Evolutionary conservation across 2,329 filamentous ascomycete species (phyloP).

Genomic region (Calonectria pseudoreteaudii): DNA sequence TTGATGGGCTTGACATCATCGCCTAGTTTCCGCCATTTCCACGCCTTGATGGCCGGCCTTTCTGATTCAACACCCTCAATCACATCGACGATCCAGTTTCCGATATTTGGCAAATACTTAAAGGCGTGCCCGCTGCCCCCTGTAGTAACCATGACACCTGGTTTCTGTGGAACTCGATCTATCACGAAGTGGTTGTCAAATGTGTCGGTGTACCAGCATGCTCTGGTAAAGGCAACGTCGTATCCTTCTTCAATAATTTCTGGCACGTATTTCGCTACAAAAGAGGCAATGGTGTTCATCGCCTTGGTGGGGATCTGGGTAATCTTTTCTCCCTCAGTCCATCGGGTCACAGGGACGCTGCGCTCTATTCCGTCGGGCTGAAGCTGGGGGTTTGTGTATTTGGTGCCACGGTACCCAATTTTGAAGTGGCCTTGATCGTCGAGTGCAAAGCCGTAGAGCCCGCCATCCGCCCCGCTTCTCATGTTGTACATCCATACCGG

Average conservation of each 20-base stretch:
- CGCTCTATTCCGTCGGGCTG: conserved; percentile 52
- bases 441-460: conserved; percentile 61
- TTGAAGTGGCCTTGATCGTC: conserved; percentile 58
- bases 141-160: conserved; percentile 70
- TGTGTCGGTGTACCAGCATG: conserved; percentile 50
- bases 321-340: conserved; percentile 41
- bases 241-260: conserved; percentile 52
- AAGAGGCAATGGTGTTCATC: conserved; percentile 42
- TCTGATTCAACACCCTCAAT: conserved; percentile 24
- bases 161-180: conserved; percentile 60
- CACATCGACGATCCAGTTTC: conserved; percentile 63
- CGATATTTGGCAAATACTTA: conserved; percentile 71
- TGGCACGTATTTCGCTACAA: conserved; percentile 55
- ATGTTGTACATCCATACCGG: conserved; percentile 54
- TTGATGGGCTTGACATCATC: neutral
- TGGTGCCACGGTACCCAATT: conserved; percentile 63
- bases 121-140: conserved; percentile 73
- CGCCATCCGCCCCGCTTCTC: conserved; percentile 44
- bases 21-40: conserved; percentile 13
- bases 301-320: conserved; percentile 45
- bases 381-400: conserved; percentile 58
- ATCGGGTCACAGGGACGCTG: conserved; percentile 55
- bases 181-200: conserved; percentile 50
- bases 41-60: conserved; percentile 9
- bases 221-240: conserved; percentile 48